Conservation (phyloP, 139 green algal genomes). For the Closterium sp. region DNA sequence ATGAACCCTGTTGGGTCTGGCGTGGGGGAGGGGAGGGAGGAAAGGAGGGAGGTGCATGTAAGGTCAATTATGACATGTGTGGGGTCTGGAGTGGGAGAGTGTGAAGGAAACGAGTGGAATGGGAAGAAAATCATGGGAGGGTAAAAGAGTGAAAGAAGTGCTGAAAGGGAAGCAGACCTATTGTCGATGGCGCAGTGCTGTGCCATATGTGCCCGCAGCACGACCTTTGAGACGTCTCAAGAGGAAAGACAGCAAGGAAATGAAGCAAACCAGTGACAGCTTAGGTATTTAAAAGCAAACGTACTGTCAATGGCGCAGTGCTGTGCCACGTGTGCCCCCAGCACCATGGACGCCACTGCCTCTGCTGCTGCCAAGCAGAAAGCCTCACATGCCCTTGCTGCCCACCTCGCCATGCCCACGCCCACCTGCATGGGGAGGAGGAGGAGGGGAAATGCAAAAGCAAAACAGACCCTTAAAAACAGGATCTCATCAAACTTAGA, state of each 20-base stretch:
- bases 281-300: too few species aligned
- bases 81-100: neutral
- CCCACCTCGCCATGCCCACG: too few species aligned
- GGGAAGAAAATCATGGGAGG: neutral
- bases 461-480: too few species aligned
- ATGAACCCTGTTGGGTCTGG: slow-evolving; percentile 64
- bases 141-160: neutral
- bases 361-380: slow-evolving; percentile 43
- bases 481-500: too few species aligned
- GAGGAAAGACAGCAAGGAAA: too few species aligned
- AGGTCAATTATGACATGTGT: too few species aligned
- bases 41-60: neutral
- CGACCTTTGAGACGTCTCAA: too few species aligned
- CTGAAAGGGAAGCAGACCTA: neutral
- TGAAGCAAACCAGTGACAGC: too few species aligned
- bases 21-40: neutral
- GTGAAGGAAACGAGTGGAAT: too few species aligned
- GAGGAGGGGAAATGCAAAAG: too few species aligned
- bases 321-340: slow-evolving; percentile 64
- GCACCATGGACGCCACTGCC: slow-evolving; percentile 62
- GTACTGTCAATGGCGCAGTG: slow-evolving; percentile 50
- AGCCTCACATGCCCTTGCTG: too few species aligned
- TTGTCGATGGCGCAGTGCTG: neutral
- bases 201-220: neutral
- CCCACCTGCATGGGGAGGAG: neutral